phyloP scores from a whole-genome alignment of 192 early-diverging fungal genomes.

The Neocallimastix lanati region DNA sequence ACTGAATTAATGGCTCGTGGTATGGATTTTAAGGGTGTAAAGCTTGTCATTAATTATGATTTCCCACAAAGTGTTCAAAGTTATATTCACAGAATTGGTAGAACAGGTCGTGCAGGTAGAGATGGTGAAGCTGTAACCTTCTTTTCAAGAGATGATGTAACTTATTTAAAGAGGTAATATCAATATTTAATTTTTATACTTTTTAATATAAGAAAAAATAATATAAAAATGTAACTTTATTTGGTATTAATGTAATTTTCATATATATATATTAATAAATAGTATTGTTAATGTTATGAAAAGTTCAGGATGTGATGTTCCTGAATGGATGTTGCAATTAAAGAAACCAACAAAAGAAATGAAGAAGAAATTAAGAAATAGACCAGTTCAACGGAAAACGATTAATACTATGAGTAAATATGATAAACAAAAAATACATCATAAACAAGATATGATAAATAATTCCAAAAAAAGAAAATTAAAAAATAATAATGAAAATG shows the following conservation, averaged over 20 bases:
- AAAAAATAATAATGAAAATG: neutral
- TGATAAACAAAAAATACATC: conserved; percentile 46
- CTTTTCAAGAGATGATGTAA: neutral
- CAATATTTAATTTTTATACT: neutral
- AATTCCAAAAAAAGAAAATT: neutral
- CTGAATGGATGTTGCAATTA: conserved; percentile 92
- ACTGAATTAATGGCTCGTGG: conserved; percentile 77
- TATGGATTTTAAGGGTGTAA: conserved; percentile 65
- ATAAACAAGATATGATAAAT: conserved; percentile 19
- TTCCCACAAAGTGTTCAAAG: conserved; percentile 58
- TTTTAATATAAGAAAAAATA: too few relatives aligned
- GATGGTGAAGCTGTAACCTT: conserved; percentile 38
- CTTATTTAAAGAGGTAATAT: neutral
- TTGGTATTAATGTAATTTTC: too few relatives aligned
- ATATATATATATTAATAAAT: neutral
- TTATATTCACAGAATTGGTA: conserved; percentile 84
- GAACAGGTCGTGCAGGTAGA: conserved; percentile 76
- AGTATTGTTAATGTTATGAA: conserved; percentile 94
- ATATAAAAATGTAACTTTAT: too few relatives aligned
- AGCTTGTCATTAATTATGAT: conserved; percentile 73
- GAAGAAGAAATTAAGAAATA: conserved; percentile 50
- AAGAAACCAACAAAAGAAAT: conserved; percentile 48
- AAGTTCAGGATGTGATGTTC: conserved; percentile 83
- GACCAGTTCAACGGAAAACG: conserved; percentile 45
- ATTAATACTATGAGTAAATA: conserved; percentile 65